These are phyloP conservation scores for Chalciporus chontae DNA, from an alignment of 768 basidiomycete species.

Conservation along the genomic window DNA sequence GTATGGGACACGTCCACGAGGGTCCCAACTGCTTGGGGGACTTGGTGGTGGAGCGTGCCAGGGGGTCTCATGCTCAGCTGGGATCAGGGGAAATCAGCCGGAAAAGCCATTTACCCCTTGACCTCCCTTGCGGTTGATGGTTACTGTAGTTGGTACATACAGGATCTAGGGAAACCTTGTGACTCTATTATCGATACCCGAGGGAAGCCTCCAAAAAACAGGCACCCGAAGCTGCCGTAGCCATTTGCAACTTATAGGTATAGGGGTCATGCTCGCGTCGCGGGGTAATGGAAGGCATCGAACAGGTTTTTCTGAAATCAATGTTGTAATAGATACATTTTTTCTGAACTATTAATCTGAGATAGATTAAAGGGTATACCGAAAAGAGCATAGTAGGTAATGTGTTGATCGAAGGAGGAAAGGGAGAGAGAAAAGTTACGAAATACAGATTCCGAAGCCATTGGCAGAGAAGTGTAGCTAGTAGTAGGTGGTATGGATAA, in stretches of 20 bases:
- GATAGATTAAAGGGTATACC: constrained; percentile 30
- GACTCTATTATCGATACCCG: not conserved
- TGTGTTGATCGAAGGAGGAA: constrained; percentile 5
- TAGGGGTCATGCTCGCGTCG: not conserved
- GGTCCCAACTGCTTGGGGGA: too few relatives aligned
- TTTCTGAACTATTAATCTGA: constrained; percentile 25
- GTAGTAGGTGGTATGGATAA: constrained; percentile 21
- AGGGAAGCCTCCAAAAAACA: not conserved
- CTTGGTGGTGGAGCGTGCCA: not conserved
- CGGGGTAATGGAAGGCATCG: not conserved
- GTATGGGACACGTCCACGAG: too few relatives aligned
- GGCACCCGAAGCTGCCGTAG: too few relatives aligned
- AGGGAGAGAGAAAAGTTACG: constrained; percentile 13
- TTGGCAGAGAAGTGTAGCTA: constrained; percentile 15
- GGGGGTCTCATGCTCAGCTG: not conserved
- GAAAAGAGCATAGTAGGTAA: constrained; percentile 22
- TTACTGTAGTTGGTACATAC: not conserved
- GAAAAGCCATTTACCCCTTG: not conserved
- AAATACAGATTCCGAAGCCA: constrained; percentile 28
- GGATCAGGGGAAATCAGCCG: not conserved
- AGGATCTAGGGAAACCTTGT: not conserved
- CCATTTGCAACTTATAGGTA: too few relatives aligned
- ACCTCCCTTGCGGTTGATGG: not conserved
- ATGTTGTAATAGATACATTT: constrained; percentile 29
- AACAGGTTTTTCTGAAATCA: constrained; percentile 8